phyloP scores from a whole-genome alignment of 2,329 filamentous ascomycete species.

The Alternaria arborescens region DNA sequence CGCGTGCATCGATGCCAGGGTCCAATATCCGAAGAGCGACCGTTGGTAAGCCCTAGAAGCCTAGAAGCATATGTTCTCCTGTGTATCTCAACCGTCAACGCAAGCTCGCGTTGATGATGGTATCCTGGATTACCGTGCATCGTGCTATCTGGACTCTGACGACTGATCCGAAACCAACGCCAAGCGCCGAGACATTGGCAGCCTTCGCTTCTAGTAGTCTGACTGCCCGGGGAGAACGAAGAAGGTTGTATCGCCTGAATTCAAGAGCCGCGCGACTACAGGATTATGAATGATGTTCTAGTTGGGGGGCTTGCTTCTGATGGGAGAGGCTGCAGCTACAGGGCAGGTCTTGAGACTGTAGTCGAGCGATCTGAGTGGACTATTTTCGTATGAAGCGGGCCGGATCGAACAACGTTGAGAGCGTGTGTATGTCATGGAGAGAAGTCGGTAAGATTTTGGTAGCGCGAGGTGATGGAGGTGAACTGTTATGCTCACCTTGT shows the following conservation, averaged over 20 bases:
- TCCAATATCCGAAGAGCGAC: background rate
- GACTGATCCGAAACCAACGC: background rate
- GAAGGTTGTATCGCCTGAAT: background rate
- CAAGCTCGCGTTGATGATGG: background rate
- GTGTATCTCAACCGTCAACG: background rate
- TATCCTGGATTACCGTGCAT: background rate
- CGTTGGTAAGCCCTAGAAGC: background rate
- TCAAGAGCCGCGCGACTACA: background rate
- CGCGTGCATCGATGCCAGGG: background rate
- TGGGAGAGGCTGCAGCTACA: background rate
- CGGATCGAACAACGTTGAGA: background rate
- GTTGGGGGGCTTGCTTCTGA: background rate
- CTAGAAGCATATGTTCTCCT: background rate
- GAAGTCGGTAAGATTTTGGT: background rate
- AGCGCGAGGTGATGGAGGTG: background rate
- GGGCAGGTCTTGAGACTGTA: background rate
- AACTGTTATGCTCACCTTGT: background rate
- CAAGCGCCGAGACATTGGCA: background rate
- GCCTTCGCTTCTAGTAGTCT: background rate
- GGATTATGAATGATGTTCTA: background rate
- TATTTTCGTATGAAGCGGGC: background rate
- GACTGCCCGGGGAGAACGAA: conserved; percentile 1
- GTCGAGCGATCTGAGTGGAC: background rate
- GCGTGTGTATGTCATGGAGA: background rate
- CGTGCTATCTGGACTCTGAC: background rate